Evolutionary conservation across 1,284 basidiomycete species (phyloP).

Genomic region (Tausonia pullulans): DNA sequence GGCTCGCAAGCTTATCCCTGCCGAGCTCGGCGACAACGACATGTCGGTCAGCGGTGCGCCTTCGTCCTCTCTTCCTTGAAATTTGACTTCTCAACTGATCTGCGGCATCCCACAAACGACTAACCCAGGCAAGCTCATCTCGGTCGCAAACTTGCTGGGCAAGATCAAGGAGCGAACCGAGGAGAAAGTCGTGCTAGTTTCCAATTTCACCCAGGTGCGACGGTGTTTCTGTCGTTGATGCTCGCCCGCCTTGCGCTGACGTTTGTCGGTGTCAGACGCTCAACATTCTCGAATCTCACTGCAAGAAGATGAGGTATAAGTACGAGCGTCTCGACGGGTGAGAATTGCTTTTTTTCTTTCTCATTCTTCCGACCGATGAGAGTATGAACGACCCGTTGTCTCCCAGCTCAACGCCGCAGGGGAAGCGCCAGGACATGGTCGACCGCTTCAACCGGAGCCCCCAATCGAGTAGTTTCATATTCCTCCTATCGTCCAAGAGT

Average conservation of each 20-base stretch:
- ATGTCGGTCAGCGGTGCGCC: constrained; percentile 59
- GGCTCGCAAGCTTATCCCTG: constrained; percentile 57
- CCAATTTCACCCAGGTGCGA: constrained; percentile 55
- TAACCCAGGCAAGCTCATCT: constrained; percentile 62
- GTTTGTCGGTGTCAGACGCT: constrained; percentile 46
- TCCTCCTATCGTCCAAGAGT: constrained; percentile 88
- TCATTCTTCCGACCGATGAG: not conserved
- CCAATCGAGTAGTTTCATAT: constrained; percentile 47
- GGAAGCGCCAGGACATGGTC: constrained; percentile 72
- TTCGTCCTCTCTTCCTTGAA: not conserved
- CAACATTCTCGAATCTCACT: constrained; percentile 79
- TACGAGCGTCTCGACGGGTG: constrained; percentile 84
- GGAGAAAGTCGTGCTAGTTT: constrained; percentile 88
- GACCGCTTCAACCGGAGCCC: constrained; percentile 38
- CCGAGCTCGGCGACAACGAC: constrained; percentile 51
- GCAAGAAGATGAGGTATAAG: constrained; percentile 61
- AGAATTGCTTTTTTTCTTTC: constrained; percentile 12
- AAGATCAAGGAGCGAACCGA: constrained; percentile 55
- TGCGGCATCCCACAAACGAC: too few species aligned
- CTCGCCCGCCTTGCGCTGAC: not conserved
- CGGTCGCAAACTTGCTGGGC: constrained; percentile 61
- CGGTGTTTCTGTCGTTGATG: not conserved
- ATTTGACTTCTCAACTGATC: not conserved
- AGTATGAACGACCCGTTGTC: not conserved
- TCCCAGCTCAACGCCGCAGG: constrained; percentile 59